These are phyloP conservation scores for Trichoderma sp. DNA, from an alignment of 2,329 filamentous ascomycete genomes.

Conservation along the genomic window DNA sequence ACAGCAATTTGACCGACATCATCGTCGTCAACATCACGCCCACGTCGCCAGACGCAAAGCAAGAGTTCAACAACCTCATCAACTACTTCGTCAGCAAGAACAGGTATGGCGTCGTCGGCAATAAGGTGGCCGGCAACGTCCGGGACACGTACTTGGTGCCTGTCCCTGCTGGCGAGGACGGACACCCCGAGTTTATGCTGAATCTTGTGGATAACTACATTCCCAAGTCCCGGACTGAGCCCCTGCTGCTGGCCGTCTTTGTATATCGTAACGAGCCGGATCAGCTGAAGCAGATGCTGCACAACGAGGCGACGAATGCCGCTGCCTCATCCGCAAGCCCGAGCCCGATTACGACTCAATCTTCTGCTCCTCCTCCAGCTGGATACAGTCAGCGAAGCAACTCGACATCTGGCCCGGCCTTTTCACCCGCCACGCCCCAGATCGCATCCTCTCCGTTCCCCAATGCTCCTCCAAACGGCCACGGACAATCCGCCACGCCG, in stretches of 20 bases:
- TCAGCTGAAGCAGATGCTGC: slow-evolving; percentile 33
- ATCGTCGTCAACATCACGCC: slow-evolving; percentile 73
- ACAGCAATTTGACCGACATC: slow-evolving; percentile 80
- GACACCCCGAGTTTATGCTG: slow-evolving; percentile 82
- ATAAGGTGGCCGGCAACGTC: slow-evolving; percentile 72
- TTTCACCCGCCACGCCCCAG: slow-evolving; percentile 55
- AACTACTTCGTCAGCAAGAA: slow-evolving; percentile 82
- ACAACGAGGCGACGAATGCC: slow-evolving; percentile 25
- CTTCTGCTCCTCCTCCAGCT: slow-evolving; percentile 29
- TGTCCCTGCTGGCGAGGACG: slow-evolving; percentile 68
- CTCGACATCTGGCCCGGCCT: slow-evolving; percentile 52
- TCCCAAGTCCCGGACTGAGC: slow-evolving; percentile 69
- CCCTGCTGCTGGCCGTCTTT: slow-evolving; percentile 80
- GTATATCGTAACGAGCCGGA: slow-evolving; percentile 69
- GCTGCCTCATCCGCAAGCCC: slow-evolving; percentile 2
- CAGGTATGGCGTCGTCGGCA: slow-evolving; percentile 84
- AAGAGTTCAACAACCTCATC: slow-evolving; percentile 74
- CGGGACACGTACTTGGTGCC: slow-evolving; percentile 92
- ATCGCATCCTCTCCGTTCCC: slow-evolving; percentile 37
- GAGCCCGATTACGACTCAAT: slow-evolving; percentile 4
- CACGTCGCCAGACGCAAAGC: slow-evolving; percentile 59
- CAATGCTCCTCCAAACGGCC: slow-evolving; percentile 35
- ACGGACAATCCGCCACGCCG: slow-evolving; percentile 38
- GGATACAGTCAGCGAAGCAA: slow-evolving; percentile 44
- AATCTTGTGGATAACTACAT: slow-evolving; percentile 84